Base-by-base conservation (phyloP, 108 stramenopile genomes). In the Stephanodiscus triporus region DNA sequence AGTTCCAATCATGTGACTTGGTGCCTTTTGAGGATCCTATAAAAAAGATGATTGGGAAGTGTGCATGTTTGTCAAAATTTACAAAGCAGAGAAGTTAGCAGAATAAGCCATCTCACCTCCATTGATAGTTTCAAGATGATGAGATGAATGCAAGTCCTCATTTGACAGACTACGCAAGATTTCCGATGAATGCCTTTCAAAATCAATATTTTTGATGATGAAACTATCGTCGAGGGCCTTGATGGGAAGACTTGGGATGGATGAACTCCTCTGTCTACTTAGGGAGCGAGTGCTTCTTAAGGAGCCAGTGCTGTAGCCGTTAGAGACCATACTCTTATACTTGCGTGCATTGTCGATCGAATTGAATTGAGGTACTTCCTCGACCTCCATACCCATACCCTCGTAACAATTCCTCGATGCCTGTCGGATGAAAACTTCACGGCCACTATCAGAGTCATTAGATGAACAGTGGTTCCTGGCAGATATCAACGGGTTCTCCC, bases 301-400 rank as follows among this genome's bases (percentile, higher is more conserved):
- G 53, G 53, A 54, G 9, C 23, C 5, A 1, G 20, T 22, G 53
- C 65, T 38, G 9, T 50, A 64, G 36, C 58, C 42, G 13, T 51
- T 23, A 1, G 77, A 78, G 16, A 82, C 27, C 76, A 82, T 53
- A 45, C 71, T 68, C 53, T 65, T 48, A 49, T 73, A 82, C 34
- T 74, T 78, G 10, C 81, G 65, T 22, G 77, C 81, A 47, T 66
- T 78, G 36, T 73, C 61, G 0, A 82, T 36, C 6, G 78, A 68
- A 56, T 61, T 56, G 11, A 75, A 17, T 30, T 59, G 43, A 7
- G 60, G 61, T 9, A 56, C 19, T 20, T 83, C 68, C 34, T 76
- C 78, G 53, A 83, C 42, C 68, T 83, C 82, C 49, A 83, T 80
- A 2, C 82, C 82, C 58, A 76, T 75, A 7, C 82, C 82, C 32